Evolutionary conservation across 257 asterid genomes (phyloP).

Genomic region (Solanum sparsipilum): DNA sequence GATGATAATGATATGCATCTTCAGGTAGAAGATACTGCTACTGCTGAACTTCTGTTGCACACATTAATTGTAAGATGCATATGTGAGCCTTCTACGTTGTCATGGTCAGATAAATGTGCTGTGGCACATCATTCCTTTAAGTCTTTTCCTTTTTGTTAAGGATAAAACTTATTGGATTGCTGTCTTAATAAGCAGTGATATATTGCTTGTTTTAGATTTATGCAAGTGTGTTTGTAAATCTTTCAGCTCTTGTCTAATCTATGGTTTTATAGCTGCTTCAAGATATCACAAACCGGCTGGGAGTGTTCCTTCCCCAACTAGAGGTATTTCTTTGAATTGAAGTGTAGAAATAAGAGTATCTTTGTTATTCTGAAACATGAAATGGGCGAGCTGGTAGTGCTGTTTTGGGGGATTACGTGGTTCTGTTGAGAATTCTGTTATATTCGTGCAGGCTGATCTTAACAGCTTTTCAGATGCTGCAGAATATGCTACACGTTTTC

Average conservation of each 20-base stretch:
- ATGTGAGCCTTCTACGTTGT: not conserved
- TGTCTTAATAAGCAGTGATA: not conserved
- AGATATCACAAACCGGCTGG: constrained; percentile 70
- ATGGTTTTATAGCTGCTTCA: constrained; percentile 68
- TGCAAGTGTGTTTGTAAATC: not conserved
- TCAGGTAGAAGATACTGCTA: constrained; percentile 49
- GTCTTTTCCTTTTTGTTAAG: not conserved
- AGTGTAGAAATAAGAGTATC: constrained; percentile 6
- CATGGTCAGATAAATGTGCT: not conserved
- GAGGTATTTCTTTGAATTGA: constrained; percentile 46
- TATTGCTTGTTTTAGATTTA: not conserved
- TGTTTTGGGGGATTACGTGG: not conserved
- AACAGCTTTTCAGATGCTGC: constrained; percentile 72
- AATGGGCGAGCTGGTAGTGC: not conserved
- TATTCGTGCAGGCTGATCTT: constrained; percentile 70
- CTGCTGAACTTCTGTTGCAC: not conserved
- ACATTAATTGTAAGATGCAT: not conserved
- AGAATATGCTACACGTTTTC: constrained; percentile 70
- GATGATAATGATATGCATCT: constrained; percentile 74
- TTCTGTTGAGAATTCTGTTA: constrained; percentile 8
- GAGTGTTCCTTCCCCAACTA: constrained; percentile 82
- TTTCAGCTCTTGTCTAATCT: constrained; percentile 25
- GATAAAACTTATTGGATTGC: not conserved
- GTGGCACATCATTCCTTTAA: not conserved
- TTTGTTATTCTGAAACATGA: not conserved